Evolutionary conservation across 2,329 filamentous ascomycete genomes (phyloP), one percentile per base, ranked within the genome.

Genomic region (Spiromastix sp.): DNA sequence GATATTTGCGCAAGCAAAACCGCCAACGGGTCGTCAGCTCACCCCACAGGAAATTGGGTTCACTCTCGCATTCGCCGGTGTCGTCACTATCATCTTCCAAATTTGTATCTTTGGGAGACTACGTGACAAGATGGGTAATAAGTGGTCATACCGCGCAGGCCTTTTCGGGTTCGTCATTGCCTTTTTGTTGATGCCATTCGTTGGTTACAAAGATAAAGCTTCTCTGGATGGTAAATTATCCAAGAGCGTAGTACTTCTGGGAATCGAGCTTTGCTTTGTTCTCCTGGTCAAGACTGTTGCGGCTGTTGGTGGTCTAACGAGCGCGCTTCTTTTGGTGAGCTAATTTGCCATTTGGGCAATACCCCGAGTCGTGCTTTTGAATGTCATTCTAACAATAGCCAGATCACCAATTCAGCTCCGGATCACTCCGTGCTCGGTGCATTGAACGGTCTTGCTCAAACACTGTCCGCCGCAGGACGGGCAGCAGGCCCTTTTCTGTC

Each of bases 381-480:
- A n/a, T n/a, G n/a, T n/a, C n/a, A n/a, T n/a, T n/a, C n/a, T n/a
- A n/a, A 19, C 12, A 19, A 34, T 21, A 7, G 11, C 10, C 43
- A 89, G 83, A 87, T 98, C 46, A 96, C 86, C 24, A 98, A 98
- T 50, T 93, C 84, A 1, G 85, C 86, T 0, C 84, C 86, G 0
- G 85, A 87, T 5, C 75, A 89, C 56, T 78, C 81, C 4, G 86
- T 84, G 1, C 72, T 98, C 0, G 91, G 91, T 3, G 86, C 85
- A 0, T 70, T 98, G 17, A 95, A 98, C 51, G 91, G 91, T 7
- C 72, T 96, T 20, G 91, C 91, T 0, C 91, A 98, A 59, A 94
- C 86, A 0, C 74, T 98, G 0, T 93, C 85, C 0, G 91, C 91
- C 0, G 85, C 84, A 0, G 91, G 91, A 6, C 78, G 91, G 40